Evolutionary conservation across 306 rosid species (phyloP), one percentile per base, ranked within the genome.

Genomic region (Malus orientalis): DNA sequence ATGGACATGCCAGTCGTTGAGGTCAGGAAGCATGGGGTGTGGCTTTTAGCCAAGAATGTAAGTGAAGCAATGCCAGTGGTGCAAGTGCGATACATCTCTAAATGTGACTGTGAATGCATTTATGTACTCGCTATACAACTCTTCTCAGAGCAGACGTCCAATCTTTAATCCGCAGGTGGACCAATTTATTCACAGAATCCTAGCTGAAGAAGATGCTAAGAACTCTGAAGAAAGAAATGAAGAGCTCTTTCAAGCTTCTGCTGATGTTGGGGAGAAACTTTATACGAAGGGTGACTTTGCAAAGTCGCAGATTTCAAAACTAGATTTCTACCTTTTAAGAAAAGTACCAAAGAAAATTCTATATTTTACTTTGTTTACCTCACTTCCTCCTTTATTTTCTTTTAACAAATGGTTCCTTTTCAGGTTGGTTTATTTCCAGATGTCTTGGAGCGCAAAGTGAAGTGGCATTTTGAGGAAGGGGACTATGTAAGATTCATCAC

Each of bases 401-500:
- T 23, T 27, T 74, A 25, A 76, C 15, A 57, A 76, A 76, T 66
- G 5, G 38, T 74, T 84, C 18, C 11, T 69, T 84, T 78, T 81
- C 84, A 95, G 97, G 98, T 95, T 84, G 98, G 98, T 80, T 57
- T 95, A 76, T 95, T 95, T 88, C 98, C 98, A 63, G 98, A 95
- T 90, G 81, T 95, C 74, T 25, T 95, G 76, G 98, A 95, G 85
- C 89, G 95, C 81, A 95, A 92, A 79, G 96, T 92, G 80, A 81
- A 58, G 71, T 86, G 86, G 15, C 97, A 95, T 85, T 92, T 95
- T 74, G 90, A 92, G 80, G 92, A 95, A 83, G 97, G 98, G 69
- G 98, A 95, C 80, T 84, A 86, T 70, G 98, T 94, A 84, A 85
- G 86, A 60, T 59, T 70, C 67, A 55, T 30, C 40, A 25, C 75